A percentile compares a stretch with the other conserved stretches of the same genome.
Conservation (phyloP, 2,329 filamentous ascomycete species). For the Thermothelomyces thermophilus region DNA sequence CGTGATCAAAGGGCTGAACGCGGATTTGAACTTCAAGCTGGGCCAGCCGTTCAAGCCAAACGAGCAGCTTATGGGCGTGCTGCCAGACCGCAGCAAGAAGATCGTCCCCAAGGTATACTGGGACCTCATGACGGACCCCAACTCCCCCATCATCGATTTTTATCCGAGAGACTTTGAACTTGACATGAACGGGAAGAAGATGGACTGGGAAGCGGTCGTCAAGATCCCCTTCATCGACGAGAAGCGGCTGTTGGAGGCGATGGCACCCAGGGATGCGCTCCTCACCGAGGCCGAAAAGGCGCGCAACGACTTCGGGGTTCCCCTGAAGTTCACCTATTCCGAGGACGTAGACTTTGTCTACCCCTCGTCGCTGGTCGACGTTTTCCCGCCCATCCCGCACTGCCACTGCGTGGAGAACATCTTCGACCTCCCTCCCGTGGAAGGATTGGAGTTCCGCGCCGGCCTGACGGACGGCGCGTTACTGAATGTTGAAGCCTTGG, state of each 20-base stretch:
- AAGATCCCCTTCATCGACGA: conserved; percentile 99
- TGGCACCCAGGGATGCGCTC: conserved; percentile 74
- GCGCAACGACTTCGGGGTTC: conserved; percentile 86
- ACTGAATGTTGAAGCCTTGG: conserved; percentile 73
- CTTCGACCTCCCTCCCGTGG: conserved; percentile 87
- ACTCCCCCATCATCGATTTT: conserved; percentile 94
- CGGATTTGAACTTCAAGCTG: conserved; percentile 84
- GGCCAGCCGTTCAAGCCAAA: conserved; percentile 93
- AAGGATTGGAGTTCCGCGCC: conserved; percentile 77
- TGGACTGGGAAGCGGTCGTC: conserved; percentile 98
- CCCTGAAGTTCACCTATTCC: conserved; percentile 86
- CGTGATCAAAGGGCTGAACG: conserved; percentile 78
- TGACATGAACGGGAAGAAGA: conserved; percentile 99
- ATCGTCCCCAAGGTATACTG: conserved; percentile 87
- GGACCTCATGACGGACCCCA: conserved; percentile 81
- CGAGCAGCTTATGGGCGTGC: conserved; percentile 95
- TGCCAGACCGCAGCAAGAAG: conserved; percentile 94
- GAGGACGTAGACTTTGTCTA: conserved; percentile 73
- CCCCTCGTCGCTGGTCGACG: conserved; percentile 76
- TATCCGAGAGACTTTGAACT: conserved; percentile 95
- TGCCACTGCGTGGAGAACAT: conserved; percentile 95
- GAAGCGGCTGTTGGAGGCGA: conserved; percentile 72
- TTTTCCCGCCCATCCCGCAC: conserved; percentile 81
- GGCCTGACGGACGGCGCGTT: conserved; percentile 81
- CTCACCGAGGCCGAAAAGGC: conserved; percentile 72